A percentile compares a stretch with the other conserved stretches of the same genome.
Evolutionary conservation across 2,329 filamentous ascomycete species (phyloP).

Genomic region (Pyricularia sp.): DNA sequence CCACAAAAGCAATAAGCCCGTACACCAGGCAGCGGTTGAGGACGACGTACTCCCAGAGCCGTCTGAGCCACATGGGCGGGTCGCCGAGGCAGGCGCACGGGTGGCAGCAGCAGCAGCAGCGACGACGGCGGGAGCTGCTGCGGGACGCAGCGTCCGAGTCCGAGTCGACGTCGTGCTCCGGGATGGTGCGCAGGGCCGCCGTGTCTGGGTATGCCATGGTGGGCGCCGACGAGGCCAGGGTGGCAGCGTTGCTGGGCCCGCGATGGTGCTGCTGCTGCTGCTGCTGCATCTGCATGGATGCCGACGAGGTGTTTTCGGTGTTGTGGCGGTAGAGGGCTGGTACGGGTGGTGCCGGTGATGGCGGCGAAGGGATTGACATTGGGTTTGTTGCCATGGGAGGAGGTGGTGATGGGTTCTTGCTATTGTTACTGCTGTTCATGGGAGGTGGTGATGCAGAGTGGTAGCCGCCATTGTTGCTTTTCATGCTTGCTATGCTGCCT

Average conservation of each 20-base stretch:
- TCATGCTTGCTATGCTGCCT: background rate
- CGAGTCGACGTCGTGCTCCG: background rate
- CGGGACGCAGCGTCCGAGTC: background rate
- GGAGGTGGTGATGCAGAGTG: background rate
- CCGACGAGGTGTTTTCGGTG: background rate
- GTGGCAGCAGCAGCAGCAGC: background rate
- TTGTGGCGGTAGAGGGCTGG: background rate
- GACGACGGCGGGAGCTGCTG: background rate
- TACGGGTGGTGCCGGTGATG: background rate
- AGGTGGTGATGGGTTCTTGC: background rate
- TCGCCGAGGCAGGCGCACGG: background rate
- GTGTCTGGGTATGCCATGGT: background rate
- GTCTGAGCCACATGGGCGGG: background rate
- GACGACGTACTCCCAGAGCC: background rate
- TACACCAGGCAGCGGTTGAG: constrained; percentile 3
- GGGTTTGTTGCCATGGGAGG: background rate
- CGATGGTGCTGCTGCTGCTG: background rate
- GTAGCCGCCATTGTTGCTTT: background rate
- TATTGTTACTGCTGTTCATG: background rate
- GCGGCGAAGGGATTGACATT: background rate
- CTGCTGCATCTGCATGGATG: background rate
- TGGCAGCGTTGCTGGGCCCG: background rate
- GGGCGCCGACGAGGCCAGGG: background rate
- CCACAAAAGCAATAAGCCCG: background rate
- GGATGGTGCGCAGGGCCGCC: background rate